Base-by-base conservation (phyloP, 2,329 filamentous ascomycete genomes). In the Nothophoma quercina region DNA sequence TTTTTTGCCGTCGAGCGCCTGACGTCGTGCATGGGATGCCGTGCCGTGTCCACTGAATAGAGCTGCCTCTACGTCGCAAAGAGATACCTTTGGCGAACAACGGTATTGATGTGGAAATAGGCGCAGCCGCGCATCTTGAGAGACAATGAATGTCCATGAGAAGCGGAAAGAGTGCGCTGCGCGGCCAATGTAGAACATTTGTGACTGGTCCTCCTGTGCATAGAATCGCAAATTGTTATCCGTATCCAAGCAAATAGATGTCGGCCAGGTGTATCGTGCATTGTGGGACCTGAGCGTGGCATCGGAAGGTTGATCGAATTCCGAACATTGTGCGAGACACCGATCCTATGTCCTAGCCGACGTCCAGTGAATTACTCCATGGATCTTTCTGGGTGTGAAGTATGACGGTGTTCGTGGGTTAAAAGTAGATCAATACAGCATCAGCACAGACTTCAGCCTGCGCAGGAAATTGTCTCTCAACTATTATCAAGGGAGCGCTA, bases 91-190 rank as follows among this genome's bases (percentile, higher is more conserved):
- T 41, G 45, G 48, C 41, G 41, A 41, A 18, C 3, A 7, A 5
- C n/a, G 12, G 25, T 19, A 9, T 21, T 0, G 15, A 16, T 34
- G 23, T 29, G 41, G 49, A 25, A 15, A 42, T 16, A 10, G 16
- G 25, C n/a, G 18, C 35, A 46, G 4, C 18, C 18, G 10, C 18
- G 8, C 7, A 18, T 18, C 23, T 29, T 36, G 13, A 15, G 35
- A 18, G 12, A 30, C 23, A 30, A 45, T 41, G 28, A 21, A 15
- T 15, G 12, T 15, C 13, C n/a, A 44, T 30, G 5, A 19, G 7
- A 19, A 21, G 35, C 41, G 41, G 49, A 51, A 51, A 25, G 7
- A 38, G 12, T 16, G 41, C 49, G 41, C 41, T 41, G 41, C 30
- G 29, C 28, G 12, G 23, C 10, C 30, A 22, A 28, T 19, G 2